phyloP scores from a whole-genome alignment of 306 rosid species.

The Erythrophleum fordii region DNA sequence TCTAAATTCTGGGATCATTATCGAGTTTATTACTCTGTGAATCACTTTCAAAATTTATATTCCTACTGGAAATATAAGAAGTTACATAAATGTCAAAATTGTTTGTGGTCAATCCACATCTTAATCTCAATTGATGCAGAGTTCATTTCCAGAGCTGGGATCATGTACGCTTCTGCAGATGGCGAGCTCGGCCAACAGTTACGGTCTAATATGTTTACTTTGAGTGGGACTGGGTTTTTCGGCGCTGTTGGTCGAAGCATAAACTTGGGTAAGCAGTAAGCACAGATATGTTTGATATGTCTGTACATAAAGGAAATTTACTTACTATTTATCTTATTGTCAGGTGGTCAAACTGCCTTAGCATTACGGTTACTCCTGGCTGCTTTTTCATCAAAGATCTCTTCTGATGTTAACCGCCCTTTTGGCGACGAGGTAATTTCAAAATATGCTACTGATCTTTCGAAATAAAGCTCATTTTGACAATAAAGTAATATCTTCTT shows the following conservation, averaged over 20 bases:
- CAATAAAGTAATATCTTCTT: not conserved
- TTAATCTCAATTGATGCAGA: slow-evolving; percentile 69
- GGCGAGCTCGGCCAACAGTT: slow-evolving; percentile 60
- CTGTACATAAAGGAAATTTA: not conserved
- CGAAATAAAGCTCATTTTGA: slow-evolving; percentile 4
- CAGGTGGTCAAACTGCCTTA: slow-evolving; percentile 92
- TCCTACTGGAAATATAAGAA: not conserved
- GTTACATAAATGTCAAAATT: not conserved
- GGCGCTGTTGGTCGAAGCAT: slow-evolving; percentile 90
- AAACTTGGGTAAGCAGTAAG: slow-evolving; percentile 80
- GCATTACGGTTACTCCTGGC: slow-evolving; percentile 89
- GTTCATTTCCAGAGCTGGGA: slow-evolving; percentile 92
- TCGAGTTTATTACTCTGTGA: not conserved
- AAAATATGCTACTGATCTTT: not conserved
- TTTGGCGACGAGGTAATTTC: slow-evolving; percentile 85
- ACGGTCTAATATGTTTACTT: slow-evolving; percentile 77
- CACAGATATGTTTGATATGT: not conserved
- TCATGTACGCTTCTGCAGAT: slow-evolving; percentile 68
- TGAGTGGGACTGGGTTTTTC: slow-evolving; percentile 83
- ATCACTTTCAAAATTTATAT: not conserved
- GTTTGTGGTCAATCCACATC: slow-evolving; percentile 51
- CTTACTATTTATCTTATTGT: slow-evolving; percentile 33
- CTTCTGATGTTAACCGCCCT: slow-evolving; percentile 78
- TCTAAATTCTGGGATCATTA: not conserved
- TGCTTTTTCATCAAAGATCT: slow-evolving; percentile 78